These are phyloP conservation scores for Cydonia oblonga DNA, from an alignment of 331 rosid species.

Conservation along the genomic window DNA sequence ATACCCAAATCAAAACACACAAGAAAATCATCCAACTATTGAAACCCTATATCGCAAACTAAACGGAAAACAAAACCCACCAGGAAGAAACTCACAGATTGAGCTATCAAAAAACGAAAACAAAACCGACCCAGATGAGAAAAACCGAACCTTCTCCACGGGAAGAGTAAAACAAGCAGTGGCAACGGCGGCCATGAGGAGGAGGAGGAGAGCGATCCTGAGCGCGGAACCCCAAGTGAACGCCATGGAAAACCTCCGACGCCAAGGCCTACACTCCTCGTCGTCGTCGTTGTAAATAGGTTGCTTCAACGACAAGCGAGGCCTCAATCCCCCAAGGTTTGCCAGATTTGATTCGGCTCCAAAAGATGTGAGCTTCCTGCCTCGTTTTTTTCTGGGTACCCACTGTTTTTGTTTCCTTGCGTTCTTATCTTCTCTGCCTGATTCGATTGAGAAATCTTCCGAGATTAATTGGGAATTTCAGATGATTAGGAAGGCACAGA, in stretches of 20 bases:
- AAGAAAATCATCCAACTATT: conserved; percentile 2
- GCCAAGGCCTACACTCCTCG: conserved; percentile 84
- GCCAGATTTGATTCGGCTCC: conserved; percentile 52
- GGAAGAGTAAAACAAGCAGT: conserved; percentile 83
- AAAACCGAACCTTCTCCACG: conserved; percentile 53
- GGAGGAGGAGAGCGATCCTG: conserved; percentile 53
- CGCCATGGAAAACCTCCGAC: conserved; percentile 70
- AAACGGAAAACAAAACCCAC: neutral
- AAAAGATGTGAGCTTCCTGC: conserved; percentile 1
- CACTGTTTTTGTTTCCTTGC: neutral
- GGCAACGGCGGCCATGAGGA: conserved; percentile 49
- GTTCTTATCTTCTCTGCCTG: neutral
- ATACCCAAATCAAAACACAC: neutral
- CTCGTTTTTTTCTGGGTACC: neutral
- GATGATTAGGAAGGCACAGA: neutral
- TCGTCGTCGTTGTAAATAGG: conserved; percentile 44
- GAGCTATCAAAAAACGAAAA: conserved; percentile 7
- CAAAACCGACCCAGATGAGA: neutral
- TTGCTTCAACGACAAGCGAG: conserved; percentile 74
- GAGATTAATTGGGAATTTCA: neutral
- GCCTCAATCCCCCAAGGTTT: conserved; percentile 66
- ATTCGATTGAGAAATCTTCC: neutral
- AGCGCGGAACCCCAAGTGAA: conserved; percentile 62
- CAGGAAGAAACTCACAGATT: neutral
- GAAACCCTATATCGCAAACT: neutral